Evolutionary conservation across 768 basidiomycete species (phyloP).

Genomic region (Terana coerulea): DNA sequence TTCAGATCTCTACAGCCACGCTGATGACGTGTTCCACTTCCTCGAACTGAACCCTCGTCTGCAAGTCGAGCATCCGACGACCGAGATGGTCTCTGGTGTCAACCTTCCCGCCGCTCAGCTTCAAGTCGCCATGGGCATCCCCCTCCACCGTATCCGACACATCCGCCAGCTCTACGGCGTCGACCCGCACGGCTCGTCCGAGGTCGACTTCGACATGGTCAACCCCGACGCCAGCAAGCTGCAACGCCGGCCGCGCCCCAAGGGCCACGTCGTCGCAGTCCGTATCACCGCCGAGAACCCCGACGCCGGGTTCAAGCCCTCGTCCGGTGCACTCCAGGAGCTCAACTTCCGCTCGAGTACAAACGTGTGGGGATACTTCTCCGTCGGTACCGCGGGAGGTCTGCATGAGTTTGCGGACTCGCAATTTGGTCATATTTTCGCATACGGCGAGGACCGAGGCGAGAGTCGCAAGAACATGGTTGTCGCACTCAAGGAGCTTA

Average conservation of each 20-base stretch:
- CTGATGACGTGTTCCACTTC: conserved; percentile 95
- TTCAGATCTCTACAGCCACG: conserved; percentile 89
- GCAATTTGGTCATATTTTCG: conserved; percentile 99
- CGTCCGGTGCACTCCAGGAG: conserved; percentile 94
- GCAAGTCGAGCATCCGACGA: conserved; percentile 99
- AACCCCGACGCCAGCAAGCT: conserved; percentile 83
- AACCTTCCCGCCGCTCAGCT: conserved; percentile 97
- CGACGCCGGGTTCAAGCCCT: conserved; percentile 99
- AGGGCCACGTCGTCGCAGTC: conserved; percentile 98
- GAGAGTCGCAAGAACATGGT: conserved; percentile 99
- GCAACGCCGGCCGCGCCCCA: conserved; percentile 93
- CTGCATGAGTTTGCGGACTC: conserved; percentile 99
- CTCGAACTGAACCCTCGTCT: conserved; percentile 98
- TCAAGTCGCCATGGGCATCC: conserved; percentile 97
- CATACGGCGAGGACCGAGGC: conserved; percentile 92
- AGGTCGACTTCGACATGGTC: conserved; percentile 96
- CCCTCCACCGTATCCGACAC: conserved; percentile 91
- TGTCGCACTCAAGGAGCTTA: conserved; percentile 95
- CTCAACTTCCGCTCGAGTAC: conserved; percentile 99
- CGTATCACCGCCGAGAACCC: conserved; percentile 99
- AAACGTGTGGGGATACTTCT: conserved; percentile 99
- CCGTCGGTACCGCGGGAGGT: conserved; percentile 91
- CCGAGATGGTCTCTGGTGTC: conserved; percentile 99
- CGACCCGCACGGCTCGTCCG: conserved; percentile 80
- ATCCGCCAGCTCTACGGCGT: conserved; percentile 96